These are phyloP conservation scores for Barbatosphaeria neglecta DNA, from an alignment of 495 filamentous ascomycete genomes.

Conservation along the genomic window DNA sequence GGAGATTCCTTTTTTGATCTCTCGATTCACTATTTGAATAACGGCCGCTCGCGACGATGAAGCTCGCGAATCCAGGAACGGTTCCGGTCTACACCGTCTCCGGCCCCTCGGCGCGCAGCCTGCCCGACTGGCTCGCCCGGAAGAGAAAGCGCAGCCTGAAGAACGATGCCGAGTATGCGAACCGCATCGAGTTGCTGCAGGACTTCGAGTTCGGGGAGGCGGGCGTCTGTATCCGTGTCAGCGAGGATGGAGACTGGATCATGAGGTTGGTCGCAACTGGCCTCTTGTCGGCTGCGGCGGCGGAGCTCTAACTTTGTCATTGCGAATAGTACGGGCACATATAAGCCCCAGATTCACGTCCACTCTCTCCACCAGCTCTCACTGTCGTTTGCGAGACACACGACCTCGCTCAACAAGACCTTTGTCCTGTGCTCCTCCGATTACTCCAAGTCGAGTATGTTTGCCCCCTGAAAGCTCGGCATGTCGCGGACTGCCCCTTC, in stretches of 20 bases:
- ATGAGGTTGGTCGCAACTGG: slow-evolving; percentile 49
- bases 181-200: slow-evolving; percentile 87
- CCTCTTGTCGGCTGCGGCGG: too few species aligned
- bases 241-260: slow-evolving; percentile 95
- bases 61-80: slow-evolving; percentile 73
- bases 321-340: slow-evolving; percentile 60
- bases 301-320: too few species aligned
- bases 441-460: slow-evolving; percentile 63
- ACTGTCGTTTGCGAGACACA: slow-evolving; percentile 86
- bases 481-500: not conserved
- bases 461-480: not conserved
- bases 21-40: not conserved
- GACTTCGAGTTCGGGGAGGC: slow-evolving; percentile 99
- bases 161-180: slow-evolving; percentile 83
- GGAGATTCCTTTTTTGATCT: too few species aligned
- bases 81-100: slow-evolving; percentile 96
- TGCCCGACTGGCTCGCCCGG: slow-evolving; percentile 90
- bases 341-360: slow-evolving; percentile 95
- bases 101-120: slow-evolving; percentile 76
- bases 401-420: slow-evolving; percentile 82
- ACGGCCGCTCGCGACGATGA: slow-evolving; percentile 44
- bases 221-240: slow-evolving; percentile 80
- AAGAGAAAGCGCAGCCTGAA: slow-evolving; percentile 89
- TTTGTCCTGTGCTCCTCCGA: slow-evolving; percentile 88
- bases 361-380: slow-evolving; percentile 90